Conservation (phyloP, 225 moss, liverwort and hornwort species). For the Physcomitrellopsis africana region DNA sequence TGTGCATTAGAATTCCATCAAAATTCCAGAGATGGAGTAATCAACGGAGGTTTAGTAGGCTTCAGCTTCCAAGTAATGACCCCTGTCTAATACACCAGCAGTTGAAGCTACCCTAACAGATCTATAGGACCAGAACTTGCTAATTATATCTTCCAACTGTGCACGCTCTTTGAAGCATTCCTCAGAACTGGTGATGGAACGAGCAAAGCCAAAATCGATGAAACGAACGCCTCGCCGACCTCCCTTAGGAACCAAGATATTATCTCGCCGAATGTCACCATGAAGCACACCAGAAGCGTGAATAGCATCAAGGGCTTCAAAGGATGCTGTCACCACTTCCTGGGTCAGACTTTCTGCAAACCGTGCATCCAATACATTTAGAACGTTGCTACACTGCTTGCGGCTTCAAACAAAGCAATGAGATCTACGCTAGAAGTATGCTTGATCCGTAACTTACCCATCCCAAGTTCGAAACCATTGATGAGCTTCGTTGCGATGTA, state of each 20-base stretch:
- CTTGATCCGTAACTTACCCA: constrained; percentile 16
- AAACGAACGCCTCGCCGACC: background rate
- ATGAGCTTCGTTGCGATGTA: constrained; percentile 3
- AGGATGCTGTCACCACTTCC: constrained; percentile 8
- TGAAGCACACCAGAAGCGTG: constrained; percentile 17
- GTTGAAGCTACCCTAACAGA: no score
- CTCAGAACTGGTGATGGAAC: background rate
- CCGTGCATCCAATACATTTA: constrained; percentile 1
- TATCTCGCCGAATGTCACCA: constrained; percentile 9
- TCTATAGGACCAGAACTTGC: no score
- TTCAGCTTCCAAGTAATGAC: no score
- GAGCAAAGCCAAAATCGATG: constrained; percentile 14
- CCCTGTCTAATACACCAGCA: no score
- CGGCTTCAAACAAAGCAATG: no score
- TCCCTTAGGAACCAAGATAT: constrained; percentile 19
- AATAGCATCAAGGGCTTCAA: constrained; percentile 19
- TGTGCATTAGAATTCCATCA: no score
- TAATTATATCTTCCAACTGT: no score
- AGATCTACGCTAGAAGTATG: constrained; percentile 2
- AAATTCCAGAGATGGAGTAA: no score
- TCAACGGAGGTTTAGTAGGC: no score
- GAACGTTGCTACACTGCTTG: background rate
- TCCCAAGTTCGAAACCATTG: constrained; percentile 10
- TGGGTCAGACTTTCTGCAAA: constrained; percentile 5
- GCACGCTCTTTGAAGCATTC: constrained; percentile 22